These are phyloP conservation scores for Tuber magnatum DNA, from an alignment of 495 filamentous ascomycete genomes.

Conservation along the genomic window DNA sequence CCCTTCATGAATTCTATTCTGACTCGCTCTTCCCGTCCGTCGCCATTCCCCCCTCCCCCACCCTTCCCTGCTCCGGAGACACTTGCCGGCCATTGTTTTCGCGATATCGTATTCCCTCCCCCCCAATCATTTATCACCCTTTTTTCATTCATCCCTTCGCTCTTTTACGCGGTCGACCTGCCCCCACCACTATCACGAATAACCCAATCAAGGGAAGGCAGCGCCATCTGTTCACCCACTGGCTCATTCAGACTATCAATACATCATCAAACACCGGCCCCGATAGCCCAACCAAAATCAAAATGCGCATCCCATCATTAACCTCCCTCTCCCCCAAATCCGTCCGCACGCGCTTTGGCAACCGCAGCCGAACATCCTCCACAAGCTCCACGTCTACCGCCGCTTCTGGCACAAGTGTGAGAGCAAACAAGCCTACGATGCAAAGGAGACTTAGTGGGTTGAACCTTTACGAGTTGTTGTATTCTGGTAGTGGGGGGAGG, in stretches of 20 bases:
- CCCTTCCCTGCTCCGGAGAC: background rate
- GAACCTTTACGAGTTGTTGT: slow-evolving; percentile 10
- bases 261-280: background rate
- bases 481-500: background rate
- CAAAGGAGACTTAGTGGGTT: background rate
- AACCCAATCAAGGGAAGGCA: background rate
- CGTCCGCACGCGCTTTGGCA: slow-evolving; percentile 9
- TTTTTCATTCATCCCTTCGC: background rate
- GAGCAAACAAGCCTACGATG: background rate
- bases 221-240: slow-evolving; percentile 4
- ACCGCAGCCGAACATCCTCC: slow-evolving; percentile 5
- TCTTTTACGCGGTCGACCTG: slow-evolving; percentile 2
- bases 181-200: background rate
- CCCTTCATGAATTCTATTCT: background rate
- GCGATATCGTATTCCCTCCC: background rate
- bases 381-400: background rate
- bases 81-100: background rate
- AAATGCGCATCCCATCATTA: slow-evolving; percentile 15
- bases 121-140: background rate
- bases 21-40: background rate
- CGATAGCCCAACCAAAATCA: background rate
- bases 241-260: background rate
- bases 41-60: background rate
- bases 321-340: slow-evolving; percentile 17
- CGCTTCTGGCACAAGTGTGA: background rate